phyloP scores from a whole-genome alignment of 352 stramenopile species.

The Phytopythium aichiense region DNA sequence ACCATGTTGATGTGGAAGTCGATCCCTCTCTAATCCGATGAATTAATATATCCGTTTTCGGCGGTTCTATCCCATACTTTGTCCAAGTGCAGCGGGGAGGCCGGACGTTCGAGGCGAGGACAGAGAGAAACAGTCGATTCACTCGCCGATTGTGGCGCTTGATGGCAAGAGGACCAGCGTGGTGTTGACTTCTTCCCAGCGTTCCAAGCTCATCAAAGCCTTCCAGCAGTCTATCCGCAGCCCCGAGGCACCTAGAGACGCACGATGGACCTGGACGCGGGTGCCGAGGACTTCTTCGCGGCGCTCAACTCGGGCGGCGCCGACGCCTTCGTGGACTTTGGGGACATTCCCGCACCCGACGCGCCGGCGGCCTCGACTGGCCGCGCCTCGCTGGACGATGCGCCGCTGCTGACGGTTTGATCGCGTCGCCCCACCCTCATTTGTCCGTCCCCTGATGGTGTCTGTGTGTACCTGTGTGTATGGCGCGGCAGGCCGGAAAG shows the following conservation, averaged over 20 bases:
- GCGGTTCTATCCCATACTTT: background rate
- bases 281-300: conserved; percentile 80
- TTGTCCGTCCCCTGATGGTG: background rate
- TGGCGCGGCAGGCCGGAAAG: conserved; percentile 15
- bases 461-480: background rate
- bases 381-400: conserved; percentile 23
- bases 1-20: background rate
- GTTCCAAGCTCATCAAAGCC: too few relatives aligned
- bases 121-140: background rate
- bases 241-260: background rate
- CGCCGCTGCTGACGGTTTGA: conserved; percentile 26
- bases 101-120: background rate
- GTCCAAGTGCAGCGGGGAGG: background rate
- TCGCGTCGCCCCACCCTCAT: background rate
- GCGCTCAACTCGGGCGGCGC: conserved; percentile 62
- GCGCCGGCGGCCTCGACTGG: conserved; percentile 3
- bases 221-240: too few relatives aligned
- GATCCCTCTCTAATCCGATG: conserved; percentile 1
- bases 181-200: too few relatives aligned
- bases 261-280: conserved; percentile 72
- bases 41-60: background rate
- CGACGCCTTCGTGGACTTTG: conserved; percentile 59
- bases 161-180: background rate
- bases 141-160: conserved; percentile 6
- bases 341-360: conserved; percentile 24